Percentiles rank a stretch among this genome's conserved stretches.
Conservation (phyloP, 176 grass and related monocot species). For the Puccinellia tenuiflora region DNA sequence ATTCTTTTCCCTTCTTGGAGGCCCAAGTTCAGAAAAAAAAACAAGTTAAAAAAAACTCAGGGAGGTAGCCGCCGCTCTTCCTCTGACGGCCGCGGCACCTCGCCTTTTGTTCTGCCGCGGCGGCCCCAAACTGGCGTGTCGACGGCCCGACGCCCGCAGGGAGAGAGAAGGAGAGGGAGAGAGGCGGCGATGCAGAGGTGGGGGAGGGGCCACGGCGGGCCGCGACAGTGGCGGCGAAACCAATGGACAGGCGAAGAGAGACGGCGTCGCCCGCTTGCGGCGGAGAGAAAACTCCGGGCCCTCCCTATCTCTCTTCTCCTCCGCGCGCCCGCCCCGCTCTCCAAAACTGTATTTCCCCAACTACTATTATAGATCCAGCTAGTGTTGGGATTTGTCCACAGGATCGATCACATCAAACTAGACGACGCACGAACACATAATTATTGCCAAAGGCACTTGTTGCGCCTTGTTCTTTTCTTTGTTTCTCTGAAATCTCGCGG, state of each 20-base stretch:
- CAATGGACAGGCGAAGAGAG: neutral
- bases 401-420: no score
- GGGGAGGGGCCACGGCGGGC: neutral
- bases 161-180: neutral
- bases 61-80: neutral
- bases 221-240: no score
- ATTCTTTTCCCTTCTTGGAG: no score
- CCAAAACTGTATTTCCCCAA: no score
- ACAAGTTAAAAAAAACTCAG: no score
- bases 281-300: neutral
- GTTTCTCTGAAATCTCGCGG: no score
- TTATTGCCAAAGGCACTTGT: no score
- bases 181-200: neutral
- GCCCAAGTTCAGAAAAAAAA: no score
- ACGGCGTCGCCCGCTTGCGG: neutral
- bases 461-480: no score
- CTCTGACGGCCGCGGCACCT: neutral
- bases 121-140: neutral
- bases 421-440: no score
- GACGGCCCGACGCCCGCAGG: neutral
- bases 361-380: no score
- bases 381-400: no score
- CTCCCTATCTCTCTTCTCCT: neutral
- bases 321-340: neutral
- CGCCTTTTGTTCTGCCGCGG: neutral